These are phyloP conservation scores for Phaeoacremonium minimum DNA, from an alignment of 2,329 filamentous ascomycete species.

Conservation along the genomic window DNA sequence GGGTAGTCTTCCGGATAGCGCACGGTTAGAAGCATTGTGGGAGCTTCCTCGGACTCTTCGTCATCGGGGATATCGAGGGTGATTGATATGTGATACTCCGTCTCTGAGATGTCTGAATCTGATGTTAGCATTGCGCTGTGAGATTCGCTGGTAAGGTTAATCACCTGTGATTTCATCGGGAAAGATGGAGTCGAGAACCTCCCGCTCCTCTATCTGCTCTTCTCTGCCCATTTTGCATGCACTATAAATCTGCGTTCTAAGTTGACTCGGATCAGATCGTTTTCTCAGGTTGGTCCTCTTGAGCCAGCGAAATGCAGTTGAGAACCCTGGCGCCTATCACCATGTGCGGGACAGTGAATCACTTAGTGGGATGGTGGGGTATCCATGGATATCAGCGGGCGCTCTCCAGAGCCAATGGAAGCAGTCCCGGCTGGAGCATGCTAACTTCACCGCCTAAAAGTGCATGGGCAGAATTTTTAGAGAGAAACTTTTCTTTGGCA, in stretches of 20 bases:
- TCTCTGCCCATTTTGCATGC: conserved; percentile 59
- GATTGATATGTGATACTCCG: conserved; percentile 82
- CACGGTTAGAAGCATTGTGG: conserved; percentile 76
- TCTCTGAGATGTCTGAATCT: conserved; percentile 78
- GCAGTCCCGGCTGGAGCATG: too few relatives aligned
- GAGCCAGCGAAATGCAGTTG: too few relatives aligned
- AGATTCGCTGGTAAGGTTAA: not conserved
- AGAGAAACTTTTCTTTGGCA: too few relatives aligned
- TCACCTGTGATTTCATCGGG: conserved; percentile 92
- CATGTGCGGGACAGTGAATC: too few relatives aligned
- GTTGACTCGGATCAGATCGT: not conserved
- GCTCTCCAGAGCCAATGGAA: too few relatives aligned
- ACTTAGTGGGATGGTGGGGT: conserved; percentile 12
- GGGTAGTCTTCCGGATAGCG: conserved; percentile 89
- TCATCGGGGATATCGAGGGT: conserved; percentile 70
- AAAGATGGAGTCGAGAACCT: conserved; percentile 97
- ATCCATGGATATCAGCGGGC: too few relatives aligned
- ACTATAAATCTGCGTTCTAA: too few relatives aligned
- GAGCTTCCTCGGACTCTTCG: conserved; percentile 55
- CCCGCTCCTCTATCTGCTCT: conserved; percentile 92
- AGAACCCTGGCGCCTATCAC: too few relatives aligned
- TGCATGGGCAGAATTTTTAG: too few relatives aligned
- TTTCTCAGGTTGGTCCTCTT: too few relatives aligned
- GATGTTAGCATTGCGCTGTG: conserved; percentile 1
- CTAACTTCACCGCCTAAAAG: too few relatives aligned